A percentile compares a stretch with the other conserved stretches of the same genome.
These are phyloP conservation scores for Kwoniella botswanensis DNA, from an alignment of 768 basidiomycete genomes.

Conservation along the genomic window DNA sequence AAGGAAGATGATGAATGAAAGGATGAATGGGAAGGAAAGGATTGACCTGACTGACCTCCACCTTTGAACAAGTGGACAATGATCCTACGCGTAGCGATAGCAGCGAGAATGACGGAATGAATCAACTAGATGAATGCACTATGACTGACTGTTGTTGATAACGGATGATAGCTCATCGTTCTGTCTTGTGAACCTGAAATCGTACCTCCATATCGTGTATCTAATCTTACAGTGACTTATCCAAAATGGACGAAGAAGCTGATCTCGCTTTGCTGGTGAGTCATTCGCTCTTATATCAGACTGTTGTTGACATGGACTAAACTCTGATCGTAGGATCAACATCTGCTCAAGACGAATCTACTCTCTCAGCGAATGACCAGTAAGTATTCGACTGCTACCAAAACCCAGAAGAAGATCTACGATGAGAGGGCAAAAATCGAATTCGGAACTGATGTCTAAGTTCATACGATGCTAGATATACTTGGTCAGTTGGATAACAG, in stretches of 20 bases:
- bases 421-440: not conserved
- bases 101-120: not conserved
- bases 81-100: not conserved
- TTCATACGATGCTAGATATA: slow-evolving; percentile 34
- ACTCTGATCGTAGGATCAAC: slow-evolving; percentile 46
- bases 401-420: not conserved
- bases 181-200: not conserved
- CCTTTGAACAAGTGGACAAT: no score
- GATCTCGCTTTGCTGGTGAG: slow-evolving; percentile 51
- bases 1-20: not conserved
- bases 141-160: not conserved
- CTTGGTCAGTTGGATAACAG: slow-evolving; percentile 53
- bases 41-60: not conserved
- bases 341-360: slow-evolving; percentile 55
- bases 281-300: not conserved
- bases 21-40: not conserved
- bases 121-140: not conserved
- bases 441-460: not conserved
- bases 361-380: slow-evolving; percentile 56
- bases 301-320: not conserved
- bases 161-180: not conserved
- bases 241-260: slow-evolving; percentile 55
- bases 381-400: slow-evolving; percentile 11
- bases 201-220: no score
- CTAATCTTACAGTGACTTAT: no score